Evolutionary conservation across 345 rosid genomes (phyloP).

Genomic region (Populus davidiana): DNA sequence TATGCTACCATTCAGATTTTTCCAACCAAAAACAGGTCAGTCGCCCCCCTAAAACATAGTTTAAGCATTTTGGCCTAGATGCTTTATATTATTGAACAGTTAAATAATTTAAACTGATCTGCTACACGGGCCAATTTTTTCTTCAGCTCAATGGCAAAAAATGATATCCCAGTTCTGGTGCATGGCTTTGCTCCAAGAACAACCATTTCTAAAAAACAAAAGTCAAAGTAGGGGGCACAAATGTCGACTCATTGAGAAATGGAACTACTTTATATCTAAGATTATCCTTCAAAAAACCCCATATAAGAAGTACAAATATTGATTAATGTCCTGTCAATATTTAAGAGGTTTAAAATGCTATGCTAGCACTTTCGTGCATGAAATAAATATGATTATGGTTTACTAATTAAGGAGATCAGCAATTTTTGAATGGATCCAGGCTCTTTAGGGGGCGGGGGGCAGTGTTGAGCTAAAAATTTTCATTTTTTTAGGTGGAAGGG

Average conservation of each 20-base stretch:
- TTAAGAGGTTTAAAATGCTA: neutral
- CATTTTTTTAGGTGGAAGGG: neutral
- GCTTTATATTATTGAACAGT: neutral
- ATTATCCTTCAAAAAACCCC: neutral
- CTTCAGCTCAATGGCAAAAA: neutral
- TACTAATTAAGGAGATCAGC: neutral
- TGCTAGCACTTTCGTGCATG: neutral
- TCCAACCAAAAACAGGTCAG: constrained; percentile 44
- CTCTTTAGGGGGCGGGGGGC: neutral
- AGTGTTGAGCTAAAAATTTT: neutral
- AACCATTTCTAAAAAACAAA: neutral
- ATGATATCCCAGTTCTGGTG: neutral
- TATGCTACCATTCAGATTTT: constrained; percentile 53
- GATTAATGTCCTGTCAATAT: neutral
- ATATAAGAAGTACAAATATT: neutral
- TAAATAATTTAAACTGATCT: neutral
- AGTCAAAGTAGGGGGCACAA: neutral
- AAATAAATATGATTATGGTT: neutral
- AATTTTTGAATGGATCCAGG: neutral
- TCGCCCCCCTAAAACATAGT: neutral
- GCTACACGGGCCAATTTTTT: neutral
- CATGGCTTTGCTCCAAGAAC: neutral
- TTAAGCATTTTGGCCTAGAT: neutral
- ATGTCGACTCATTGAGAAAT: neutral
- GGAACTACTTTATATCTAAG: neutral